These are phyloP conservation scores for Graphilbum sp. DNA, from an alignment of 2,329 filamentous ascomycete genomes.

Conservation along the genomic window DNA sequence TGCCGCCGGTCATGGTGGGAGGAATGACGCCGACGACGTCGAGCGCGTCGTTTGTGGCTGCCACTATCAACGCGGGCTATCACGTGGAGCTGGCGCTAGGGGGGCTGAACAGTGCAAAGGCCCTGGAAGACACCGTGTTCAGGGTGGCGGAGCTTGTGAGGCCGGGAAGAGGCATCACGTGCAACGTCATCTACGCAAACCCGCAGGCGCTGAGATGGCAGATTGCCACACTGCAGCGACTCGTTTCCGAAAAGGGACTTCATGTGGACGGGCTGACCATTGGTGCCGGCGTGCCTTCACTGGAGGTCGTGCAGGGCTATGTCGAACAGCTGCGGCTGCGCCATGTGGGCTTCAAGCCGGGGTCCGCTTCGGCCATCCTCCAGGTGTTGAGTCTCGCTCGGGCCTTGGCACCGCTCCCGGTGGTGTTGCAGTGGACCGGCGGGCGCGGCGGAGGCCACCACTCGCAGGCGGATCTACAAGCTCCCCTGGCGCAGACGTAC, in stretches of 20 bases:
- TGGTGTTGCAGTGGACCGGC: constrained; percentile 88
- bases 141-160: constrained; percentile 79
- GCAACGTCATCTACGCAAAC: constrained; percentile 86
- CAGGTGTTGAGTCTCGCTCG: constrained; percentile 83
- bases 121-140: constrained; percentile 64
- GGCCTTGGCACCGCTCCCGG: constrained; percentile 81
- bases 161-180: constrained; percentile 69
- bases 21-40: constrained; percentile 90
- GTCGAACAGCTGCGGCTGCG: constrained; percentile 85
- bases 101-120: constrained; percentile 71
- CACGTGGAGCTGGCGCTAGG: constrained; percentile 82
- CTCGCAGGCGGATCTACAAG: constrained; percentile 89
- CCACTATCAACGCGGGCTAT: constrained; percentile 90
- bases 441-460: constrained; percentile 88
- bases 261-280: constrained; percentile 88
- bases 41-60: constrained; percentile 79
- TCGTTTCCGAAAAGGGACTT: constrained; percentile 70
- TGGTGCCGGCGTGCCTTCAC: constrained; percentile 82
- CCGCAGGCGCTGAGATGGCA: constrained; percentile 86
- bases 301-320: constrained; percentile 85
- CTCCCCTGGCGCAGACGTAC: constrained; percentile 84
- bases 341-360: constrained; percentile 89
- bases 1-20: constrained; percentile 77
- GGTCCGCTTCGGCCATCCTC: constrained; percentile 76
- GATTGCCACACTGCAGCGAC: constrained; percentile 64